Evolutionary conservation across 1,284 basidiomycete genomes (phyloP).

Genomic region (Porodaedalea pini): DNA sequence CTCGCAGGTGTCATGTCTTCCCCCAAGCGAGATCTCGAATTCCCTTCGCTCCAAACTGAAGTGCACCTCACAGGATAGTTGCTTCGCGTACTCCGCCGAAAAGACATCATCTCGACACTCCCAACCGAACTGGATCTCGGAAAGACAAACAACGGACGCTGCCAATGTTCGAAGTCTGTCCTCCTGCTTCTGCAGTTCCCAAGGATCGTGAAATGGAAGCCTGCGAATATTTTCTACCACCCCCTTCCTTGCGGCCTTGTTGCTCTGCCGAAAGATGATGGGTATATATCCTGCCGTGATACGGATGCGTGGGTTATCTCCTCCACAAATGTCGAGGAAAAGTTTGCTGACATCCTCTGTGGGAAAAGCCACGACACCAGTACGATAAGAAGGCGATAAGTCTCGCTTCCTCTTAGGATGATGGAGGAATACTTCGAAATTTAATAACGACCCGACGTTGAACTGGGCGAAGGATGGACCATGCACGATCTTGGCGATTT

Average conservation of each 20-base stretch:
- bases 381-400: conserved; percentile 27
- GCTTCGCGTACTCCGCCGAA: conserved; percentile 49
- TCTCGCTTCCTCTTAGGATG: conserved; percentile 32
- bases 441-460: conserved; percentile 34
- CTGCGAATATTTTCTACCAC: conserved; percentile 41
- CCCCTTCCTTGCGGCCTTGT: conserved; percentile 29
- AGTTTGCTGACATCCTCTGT: conserved; percentile 33
- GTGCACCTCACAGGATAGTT: conserved; percentile 25
- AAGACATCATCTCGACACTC: conserved; percentile 49
- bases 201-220: conserved; percentile 46
- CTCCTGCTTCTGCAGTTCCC: conserved; percentile 17
- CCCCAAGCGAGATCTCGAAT: conserved; percentile 37
- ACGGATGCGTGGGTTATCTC: conserved; percentile 17
- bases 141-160: conserved; percentile 31
- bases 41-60: conserved; percentile 47
- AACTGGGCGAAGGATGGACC: conserved; percentile 33
- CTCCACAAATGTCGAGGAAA: conserved; percentile 48
- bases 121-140: conserved; percentile 49
- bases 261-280: conserved; percentile 40
- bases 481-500: conserved; percentile 47
- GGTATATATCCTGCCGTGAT: conserved; percentile 32
- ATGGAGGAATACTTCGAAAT: conserved; percentile 48
- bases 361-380: conserved; percentile 49
- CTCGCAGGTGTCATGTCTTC: conserved; percentile 24
- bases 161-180: conserved; percentile 25